phyloP scores from a whole-genome alignment of 768 basidiomycete genomes.

The Pulveroboletus sp. region DNA sequence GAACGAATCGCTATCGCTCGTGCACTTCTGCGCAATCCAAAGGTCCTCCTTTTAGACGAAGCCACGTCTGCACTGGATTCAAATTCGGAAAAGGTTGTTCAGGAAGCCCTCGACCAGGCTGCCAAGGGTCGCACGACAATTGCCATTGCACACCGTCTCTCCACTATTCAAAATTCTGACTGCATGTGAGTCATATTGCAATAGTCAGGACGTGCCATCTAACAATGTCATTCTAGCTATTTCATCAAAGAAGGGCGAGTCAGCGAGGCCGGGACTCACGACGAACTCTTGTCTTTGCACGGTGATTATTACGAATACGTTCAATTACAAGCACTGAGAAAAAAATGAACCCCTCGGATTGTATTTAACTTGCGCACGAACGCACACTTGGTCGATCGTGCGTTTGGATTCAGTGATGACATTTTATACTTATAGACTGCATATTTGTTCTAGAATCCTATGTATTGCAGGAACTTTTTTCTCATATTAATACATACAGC shows the following conservation, averaged over 20 bases:
- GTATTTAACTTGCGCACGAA: too few species aligned
- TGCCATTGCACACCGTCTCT: conserved; percentile 92
- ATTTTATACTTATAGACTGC: too few species aligned
- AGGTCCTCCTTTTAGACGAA: conserved; percentile 87
- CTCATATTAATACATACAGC: too few species aligned
- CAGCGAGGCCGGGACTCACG: conserved; percentile 85
- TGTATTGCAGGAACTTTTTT: too few species aligned
- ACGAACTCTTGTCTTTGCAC: conserved; percentile 62
- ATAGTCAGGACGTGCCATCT: not conserved
- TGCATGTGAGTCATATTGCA: conserved; percentile 61
- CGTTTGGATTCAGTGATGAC: too few species aligned
- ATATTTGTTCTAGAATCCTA: too few species aligned
- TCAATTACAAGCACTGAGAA: conserved; percentile 77
- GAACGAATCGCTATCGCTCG: conserved; percentile 83
- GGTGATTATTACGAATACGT: conserved; percentile 85
- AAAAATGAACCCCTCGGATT: conserved; percentile 21
- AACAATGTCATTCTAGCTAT: conserved; percentile 47
- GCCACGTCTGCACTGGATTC: conserved; percentile 91
- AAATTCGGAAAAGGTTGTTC: conserved; percentile 91
- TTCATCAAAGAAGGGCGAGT: conserved; percentile 87
- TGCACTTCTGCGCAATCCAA: conserved; percentile 87
- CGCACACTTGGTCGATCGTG: too few species aligned
- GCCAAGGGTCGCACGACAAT: conserved; percentile 91
- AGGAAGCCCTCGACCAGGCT: conserved; percentile 89
- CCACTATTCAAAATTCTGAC: conserved; percentile 90